These are phyloP conservation scores for Oryza meridionalis DNA, from an alignment of 176 grass and related monocot genomes.

Conservation along the genomic window DNA sequence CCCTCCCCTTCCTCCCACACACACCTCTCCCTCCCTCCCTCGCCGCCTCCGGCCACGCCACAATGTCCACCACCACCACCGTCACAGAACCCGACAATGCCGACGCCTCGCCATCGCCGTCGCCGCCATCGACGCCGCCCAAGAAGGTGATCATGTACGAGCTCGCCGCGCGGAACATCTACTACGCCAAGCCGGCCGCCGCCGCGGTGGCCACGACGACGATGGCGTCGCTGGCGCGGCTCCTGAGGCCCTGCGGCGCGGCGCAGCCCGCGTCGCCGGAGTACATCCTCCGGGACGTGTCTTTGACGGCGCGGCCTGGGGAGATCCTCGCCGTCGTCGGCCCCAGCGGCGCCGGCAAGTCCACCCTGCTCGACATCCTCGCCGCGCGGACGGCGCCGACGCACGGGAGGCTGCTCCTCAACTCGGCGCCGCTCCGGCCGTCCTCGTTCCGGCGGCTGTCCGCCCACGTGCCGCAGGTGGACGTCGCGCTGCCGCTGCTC, in stretches of 20 bases:
- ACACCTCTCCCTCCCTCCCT: not conserved
- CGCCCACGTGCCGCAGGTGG: conserved; percentile 76
- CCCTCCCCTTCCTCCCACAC: not conserved
- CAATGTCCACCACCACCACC: conserved; percentile 49
- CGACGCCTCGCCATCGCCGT: not conserved
- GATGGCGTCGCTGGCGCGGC: conserved; percentile 19
- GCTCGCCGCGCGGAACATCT: conserved; percentile 73
- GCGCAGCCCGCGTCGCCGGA: conserved; percentile 28
- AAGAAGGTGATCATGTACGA: conserved; percentile 53
- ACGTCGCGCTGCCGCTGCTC: conserved; percentile 72
- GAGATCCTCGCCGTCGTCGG: conserved; percentile 91
- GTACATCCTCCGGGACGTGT: conserved; percentile 90
- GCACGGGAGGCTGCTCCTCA: conserved; percentile 64
- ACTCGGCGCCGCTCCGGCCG: conserved; percentile 58
- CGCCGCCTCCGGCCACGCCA: conserved; percentile 31
- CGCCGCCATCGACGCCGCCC: not conserved
- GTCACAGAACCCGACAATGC: conserved; percentile 45
- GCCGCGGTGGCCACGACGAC: conserved; percentile 1
- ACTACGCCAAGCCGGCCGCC: conserved; percentile 71
- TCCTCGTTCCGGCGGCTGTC: conserved; percentile 76
- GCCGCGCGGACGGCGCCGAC: conserved; percentile 70
- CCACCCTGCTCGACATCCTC: conserved; percentile 91
- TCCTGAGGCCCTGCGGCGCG: conserved; percentile 55
- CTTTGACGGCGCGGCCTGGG: conserved; percentile 65
- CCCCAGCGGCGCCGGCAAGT: conserved; percentile 91